Conservation (phyloP, 1,284 basidiomycete species). For the Rhodotorula sp. region DNA sequence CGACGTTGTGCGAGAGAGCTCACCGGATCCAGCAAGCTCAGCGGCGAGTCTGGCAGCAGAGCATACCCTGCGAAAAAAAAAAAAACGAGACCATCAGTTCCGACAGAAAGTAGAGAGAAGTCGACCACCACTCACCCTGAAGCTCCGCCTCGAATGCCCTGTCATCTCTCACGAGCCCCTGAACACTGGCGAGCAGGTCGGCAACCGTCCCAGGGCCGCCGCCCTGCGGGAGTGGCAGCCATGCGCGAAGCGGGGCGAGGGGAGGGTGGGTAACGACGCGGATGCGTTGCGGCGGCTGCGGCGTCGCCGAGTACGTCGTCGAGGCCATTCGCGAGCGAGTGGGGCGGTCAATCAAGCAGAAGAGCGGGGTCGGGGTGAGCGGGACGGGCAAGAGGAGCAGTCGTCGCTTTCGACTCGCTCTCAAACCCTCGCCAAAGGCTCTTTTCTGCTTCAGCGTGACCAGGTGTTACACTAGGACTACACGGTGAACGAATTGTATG, state of each 20-base stretch:
- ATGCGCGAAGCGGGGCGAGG: conserved; percentile 18
- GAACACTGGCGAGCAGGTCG: not conserved
- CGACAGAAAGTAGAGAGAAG: not conserved
- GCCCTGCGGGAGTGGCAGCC: conserved; percentile 24
- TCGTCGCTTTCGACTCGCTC: no score
- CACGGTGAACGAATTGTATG: no score
- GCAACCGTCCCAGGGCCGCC: not conserved
- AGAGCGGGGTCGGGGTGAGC: not conserved
- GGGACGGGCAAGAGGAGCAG: no score
- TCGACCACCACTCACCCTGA: conserved; percentile 6
- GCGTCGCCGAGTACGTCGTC: conserved; percentile 11
- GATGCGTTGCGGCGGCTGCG: conserved; percentile 24
- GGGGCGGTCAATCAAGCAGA: not conserved
- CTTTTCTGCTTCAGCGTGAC: no score
- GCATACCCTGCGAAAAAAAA: conserved; percentile 16
- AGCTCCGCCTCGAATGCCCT: conserved; percentile 16
- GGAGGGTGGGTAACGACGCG: conserved; percentile 26
- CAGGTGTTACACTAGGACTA: no score
- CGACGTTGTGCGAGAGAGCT: not conserved
- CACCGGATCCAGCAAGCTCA: conserved; percentile 29
- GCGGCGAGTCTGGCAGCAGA: conserved; percentile 20
- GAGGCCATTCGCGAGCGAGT: not conserved
- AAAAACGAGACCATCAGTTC: not conserved
- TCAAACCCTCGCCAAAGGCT: no score
- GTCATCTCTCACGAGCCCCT: not conserved